Conservation (phyloP, 805 yeast genomes). For the Yarrowia sp. region DNA sequence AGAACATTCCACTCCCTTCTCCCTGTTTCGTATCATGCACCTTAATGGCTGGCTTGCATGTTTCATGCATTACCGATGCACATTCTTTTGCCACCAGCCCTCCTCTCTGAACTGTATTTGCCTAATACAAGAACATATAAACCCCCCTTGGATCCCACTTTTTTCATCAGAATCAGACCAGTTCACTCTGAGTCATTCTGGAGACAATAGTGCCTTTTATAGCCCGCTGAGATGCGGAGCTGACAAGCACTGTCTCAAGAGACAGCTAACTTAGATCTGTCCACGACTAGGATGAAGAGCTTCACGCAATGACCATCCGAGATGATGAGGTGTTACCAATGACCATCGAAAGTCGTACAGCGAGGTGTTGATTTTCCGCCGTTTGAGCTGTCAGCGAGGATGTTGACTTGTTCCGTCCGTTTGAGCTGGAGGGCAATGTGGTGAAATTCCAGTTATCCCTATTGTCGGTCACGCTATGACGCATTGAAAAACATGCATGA, state of each 20-base stretch:
- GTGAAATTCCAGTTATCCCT: no score
- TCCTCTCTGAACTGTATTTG: neutral
- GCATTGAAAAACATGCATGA: neutral
- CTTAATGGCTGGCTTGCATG: neutral
- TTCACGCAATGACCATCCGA: no score
- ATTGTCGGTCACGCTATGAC: neutral
- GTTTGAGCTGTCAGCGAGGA: neutral
- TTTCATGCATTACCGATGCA: neutral
- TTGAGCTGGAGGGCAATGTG: neutral
- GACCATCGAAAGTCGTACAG: no score
- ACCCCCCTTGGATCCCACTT: neutral
- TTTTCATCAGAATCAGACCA: slow-evolving; percentile 4
- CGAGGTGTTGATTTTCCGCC: neutral
- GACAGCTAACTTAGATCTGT: no score
- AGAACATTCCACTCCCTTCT: neutral
- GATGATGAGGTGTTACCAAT: no score
- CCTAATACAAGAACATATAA: neutral
- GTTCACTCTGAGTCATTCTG: slow-evolving; percentile 8
- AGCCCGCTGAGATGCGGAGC: slow-evolving; percentile 9
- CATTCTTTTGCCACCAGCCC: neutral
- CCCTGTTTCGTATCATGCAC: neutral
- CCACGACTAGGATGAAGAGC: no score
- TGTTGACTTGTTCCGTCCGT: neutral
- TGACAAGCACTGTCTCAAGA: slow-evolving; percentile 5
- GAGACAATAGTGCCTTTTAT: neutral